phyloP scores from a whole-genome alignment of 2,329 filamentous ascomycete genomes.

The Fusarium nygamai region DNA sequence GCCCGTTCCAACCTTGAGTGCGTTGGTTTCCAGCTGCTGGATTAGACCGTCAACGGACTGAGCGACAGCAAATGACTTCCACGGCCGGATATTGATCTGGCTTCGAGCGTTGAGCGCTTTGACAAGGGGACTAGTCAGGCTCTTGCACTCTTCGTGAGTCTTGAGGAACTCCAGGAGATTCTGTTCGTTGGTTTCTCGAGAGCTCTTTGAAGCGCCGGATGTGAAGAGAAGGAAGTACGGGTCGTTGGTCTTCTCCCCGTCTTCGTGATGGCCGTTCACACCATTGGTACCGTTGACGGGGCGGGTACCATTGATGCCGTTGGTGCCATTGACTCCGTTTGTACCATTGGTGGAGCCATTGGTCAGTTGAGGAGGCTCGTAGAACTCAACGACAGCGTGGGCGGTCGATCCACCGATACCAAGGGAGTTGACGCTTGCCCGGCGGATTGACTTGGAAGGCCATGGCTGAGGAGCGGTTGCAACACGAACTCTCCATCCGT shows the following conservation, averaged over 20 bases:
- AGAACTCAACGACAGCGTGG: slow-evolving; percentile 52
- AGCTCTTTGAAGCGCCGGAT: slow-evolving; percentile 31
- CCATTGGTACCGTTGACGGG: neutral
- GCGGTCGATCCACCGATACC: slow-evolving; percentile 59
- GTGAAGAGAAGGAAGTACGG: slow-evolving; percentile 29
- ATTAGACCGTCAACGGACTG: slow-evolving; percentile 33
- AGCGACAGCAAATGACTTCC: slow-evolving; percentile 37
- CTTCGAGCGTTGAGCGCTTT: slow-evolving; percentile 35
- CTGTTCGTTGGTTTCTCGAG: slow-evolving; percentile 26
- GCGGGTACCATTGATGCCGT: neutral
- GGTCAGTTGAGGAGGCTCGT: slow-evolving; percentile 12
- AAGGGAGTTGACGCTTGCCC: slow-evolving; percentile 47
- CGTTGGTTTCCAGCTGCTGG: slow-evolving; percentile 28
- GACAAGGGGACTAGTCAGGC: slow-evolving; percentile 20
- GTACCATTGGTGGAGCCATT: neutral
- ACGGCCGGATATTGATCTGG: slow-evolving; percentile 32
- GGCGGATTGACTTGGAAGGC: slow-evolving; percentile 37
- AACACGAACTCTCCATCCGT: slow-evolving; percentile 39
- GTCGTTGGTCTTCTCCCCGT: neutral
- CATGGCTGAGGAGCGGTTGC: slow-evolving; percentile 32
- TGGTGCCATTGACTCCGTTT: neutral
- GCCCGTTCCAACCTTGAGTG: slow-evolving; percentile 25
- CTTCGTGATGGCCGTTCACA: slow-evolving; percentile 9
- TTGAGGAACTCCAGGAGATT: slow-evolving; percentile 30
- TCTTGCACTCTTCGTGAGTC: slow-evolving; percentile 21